Percentiles rank a stretch among this genome's conserved stretches.
phyloP scores from a whole-genome alignment of 1,284 basidiomycete species.

The Termitomyces sp. region DNA sequence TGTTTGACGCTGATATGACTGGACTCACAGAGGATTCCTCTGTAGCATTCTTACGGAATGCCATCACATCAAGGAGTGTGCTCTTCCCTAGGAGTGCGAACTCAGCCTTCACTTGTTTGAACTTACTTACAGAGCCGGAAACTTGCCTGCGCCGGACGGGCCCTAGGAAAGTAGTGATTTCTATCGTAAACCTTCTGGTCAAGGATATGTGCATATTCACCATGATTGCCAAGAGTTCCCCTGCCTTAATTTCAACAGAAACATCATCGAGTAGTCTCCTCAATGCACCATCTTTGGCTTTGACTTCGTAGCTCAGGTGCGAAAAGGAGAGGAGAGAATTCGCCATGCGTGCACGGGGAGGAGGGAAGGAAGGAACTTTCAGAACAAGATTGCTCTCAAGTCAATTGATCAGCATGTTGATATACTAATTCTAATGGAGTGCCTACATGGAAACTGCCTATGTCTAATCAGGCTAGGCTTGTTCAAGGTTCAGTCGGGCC shows the following conservation, averaged over 20 bases:
- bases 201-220: conserved; percentile 22
- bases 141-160: conserved; percentile 20
- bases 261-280: conserved; percentile 32
- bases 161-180: conserved; percentile 9
- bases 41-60: conserved; percentile 26
- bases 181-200: background rate
- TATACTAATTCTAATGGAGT: background rate
- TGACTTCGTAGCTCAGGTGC: conserved; percentile 20
- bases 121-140: background rate
- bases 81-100: conserved; percentile 29
- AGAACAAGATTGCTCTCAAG: background rate
- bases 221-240: conserved; percentile 41
- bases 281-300: conserved; percentile 12
- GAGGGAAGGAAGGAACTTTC: no score
- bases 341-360: background rate
- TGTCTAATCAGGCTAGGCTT: background rate
- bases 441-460: background rate
- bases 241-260: conserved; percentile 33
- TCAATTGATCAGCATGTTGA: background rate
- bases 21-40: conserved; percentile 28
- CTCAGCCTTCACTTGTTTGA: background rate
- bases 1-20: background rate
- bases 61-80: conserved; percentile 37
- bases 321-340: conserved; percentile 20
- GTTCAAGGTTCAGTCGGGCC: no score